Conservation (phyloP, 2,329 filamentous ascomycete species). For the Rosellinia necatrix region DNA sequence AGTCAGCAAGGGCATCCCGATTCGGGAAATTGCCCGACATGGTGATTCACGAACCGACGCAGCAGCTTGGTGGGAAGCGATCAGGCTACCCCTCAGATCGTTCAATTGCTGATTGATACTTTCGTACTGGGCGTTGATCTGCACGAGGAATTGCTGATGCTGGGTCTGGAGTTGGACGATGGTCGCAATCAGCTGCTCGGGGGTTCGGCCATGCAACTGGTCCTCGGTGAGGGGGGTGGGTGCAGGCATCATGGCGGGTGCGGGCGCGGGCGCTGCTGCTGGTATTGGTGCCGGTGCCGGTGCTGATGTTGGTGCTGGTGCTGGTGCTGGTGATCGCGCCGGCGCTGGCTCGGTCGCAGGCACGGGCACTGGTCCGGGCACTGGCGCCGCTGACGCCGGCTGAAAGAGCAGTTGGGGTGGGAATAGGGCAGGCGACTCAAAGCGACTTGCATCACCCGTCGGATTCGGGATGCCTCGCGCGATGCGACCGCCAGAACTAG, state of each 20-base stretch:
- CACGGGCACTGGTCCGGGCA: no score
- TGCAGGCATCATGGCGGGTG: neutral
- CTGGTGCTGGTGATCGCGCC: no score
- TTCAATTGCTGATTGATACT: constrained; percentile 42
- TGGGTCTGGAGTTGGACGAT: constrained; percentile 43
- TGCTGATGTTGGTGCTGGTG: no score
- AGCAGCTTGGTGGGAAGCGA: constrained; percentile 40
- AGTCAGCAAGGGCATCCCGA: constrained; percentile 21
- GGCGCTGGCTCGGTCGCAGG: no score
- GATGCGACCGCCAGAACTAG: constrained; percentile 29
- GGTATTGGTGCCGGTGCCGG: no score
- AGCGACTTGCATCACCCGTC: constrained; percentile 15
- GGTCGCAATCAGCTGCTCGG: constrained; percentile 43
- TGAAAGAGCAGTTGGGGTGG: constrained; percentile 31
- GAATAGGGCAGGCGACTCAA: constrained; percentile 15
- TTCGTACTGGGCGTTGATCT: constrained; percentile 42
- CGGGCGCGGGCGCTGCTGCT: no score
- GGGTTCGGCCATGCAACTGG: constrained; percentile 39
- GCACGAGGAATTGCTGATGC: constrained; percentile 42
- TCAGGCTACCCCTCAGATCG: constrained; percentile 41
- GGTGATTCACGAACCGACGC: constrained; percentile 37
- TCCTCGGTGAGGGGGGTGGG: constrained; percentile 38
- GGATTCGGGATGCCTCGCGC: constrained; percentile 31
- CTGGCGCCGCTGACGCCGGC: no score
- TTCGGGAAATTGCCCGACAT: neutral